These are phyloP conservation scores for Melanomma pulvis-pyrius DNA, from an alignment of 495 filamentous ascomycete genomes.

Conservation along the genomic window DNA sequence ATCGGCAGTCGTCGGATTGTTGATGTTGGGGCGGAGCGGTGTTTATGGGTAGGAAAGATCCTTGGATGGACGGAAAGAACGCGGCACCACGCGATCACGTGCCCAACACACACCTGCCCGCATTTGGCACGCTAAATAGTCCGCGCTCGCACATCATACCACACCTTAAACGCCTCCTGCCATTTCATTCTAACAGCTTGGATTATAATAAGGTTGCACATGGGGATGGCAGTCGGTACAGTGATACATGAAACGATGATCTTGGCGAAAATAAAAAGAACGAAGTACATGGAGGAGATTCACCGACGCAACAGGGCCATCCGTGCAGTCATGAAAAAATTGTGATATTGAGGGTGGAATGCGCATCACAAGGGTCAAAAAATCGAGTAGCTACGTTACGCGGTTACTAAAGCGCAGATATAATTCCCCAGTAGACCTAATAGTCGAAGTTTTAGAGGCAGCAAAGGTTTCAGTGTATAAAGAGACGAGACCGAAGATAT, in stretches of 20 bases:
- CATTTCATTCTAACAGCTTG: too few relatives aligned
- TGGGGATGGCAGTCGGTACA: too few relatives aligned
- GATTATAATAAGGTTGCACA: background rate
- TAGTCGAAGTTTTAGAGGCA: background rate
- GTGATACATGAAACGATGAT: too few relatives aligned
- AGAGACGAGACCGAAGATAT: constrained; percentile 46
- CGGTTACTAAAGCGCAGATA: too few relatives aligned
- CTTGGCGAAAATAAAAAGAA: too few relatives aligned
- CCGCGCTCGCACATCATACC: background rate
- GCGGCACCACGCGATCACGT: background rate
- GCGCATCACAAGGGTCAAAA: too few relatives aligned
- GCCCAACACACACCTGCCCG: background rate
- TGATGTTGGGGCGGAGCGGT: background rate
- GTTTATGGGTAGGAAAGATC: background rate
- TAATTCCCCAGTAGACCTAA: too few relatives aligned
- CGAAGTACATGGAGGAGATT: too few relatives aligned
- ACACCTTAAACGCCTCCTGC: background rate
- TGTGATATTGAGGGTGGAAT: too few relatives aligned
- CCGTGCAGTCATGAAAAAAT: too few relatives aligned
- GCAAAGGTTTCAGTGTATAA: constrained; percentile 41
- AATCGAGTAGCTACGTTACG: too few relatives aligned
- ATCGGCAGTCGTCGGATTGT: background rate
- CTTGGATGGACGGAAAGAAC: background rate
- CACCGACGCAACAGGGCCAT: too few relatives aligned
- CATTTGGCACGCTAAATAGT: background rate